These are phyloP conservation scores for Gillenia trifoliata DNA, from an alignment of 306 rosid species.

Conservation along the genomic window DNA sequence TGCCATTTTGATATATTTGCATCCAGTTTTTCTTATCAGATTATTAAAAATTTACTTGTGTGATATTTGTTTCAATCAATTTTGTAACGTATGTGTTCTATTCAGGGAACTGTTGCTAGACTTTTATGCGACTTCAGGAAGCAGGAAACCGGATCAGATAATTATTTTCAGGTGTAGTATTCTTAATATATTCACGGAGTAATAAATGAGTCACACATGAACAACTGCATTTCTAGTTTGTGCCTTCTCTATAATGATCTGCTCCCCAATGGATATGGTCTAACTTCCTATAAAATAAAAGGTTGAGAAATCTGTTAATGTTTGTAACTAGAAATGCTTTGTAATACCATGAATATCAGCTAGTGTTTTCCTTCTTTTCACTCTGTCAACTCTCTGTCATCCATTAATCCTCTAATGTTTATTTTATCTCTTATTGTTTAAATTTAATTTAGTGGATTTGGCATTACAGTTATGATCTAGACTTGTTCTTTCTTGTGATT, in stretches of 20 bases:
- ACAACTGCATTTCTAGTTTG: not conserved
- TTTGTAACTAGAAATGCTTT: too few relatives aligned
- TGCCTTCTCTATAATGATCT: too few relatives aligned
- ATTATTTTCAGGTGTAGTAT: constrained; percentile 69
- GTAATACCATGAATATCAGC: too few relatives aligned
- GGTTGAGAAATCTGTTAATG: too few relatives aligned
- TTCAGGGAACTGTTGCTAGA: constrained; percentile 75
- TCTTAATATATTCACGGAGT: not conserved
- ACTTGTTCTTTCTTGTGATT: too few relatives aligned
- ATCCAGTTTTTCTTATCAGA: not conserved
- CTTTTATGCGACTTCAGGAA: constrained; percentile 60
- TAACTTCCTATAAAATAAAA: too few relatives aligned
- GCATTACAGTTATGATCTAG: too few relatives aligned
- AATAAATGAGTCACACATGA: not conserved
- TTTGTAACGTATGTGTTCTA: not conserved
- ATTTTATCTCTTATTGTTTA: not conserved
- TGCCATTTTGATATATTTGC: not conserved
- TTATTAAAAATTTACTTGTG: not conserved
- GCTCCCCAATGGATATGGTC: too few relatives aligned
- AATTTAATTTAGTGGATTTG: too few relatives aligned
- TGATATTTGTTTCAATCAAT: not conserved
- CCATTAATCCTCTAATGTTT: not conserved
- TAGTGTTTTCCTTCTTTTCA: too few relatives aligned
- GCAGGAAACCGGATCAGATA: constrained; percentile 66
- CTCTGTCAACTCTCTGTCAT: too few relatives aligned